These are phyloP conservation scores for Entomortierella beljakovae DNA, from an alignment of 192 early-diverging fungal species.

Conservation along the genomic window DNA sequence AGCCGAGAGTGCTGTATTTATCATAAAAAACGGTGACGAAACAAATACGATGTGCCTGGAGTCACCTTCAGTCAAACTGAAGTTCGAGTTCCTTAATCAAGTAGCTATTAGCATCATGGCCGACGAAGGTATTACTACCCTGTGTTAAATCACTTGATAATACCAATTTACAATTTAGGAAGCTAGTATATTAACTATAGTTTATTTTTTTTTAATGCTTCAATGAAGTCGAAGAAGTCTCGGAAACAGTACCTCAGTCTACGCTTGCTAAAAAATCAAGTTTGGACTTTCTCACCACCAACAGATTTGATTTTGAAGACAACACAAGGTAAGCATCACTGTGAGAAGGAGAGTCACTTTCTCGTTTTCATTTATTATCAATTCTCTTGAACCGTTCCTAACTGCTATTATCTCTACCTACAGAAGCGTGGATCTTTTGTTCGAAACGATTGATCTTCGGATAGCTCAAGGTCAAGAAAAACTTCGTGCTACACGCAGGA, in stretches of 20 bases:
- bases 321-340: background rate
- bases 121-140: constrained; percentile 13
- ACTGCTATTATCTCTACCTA: too few relatives aligned
- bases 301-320: background rate
- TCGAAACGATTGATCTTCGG: constrained; percentile 5
- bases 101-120: constrained; percentile 26
- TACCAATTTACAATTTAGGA: background rate
- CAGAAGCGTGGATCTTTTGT: background rate
- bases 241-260: background rate
- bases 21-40: constrained; percentile 23
- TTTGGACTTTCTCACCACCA: background rate
- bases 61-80: constrained; percentile 41
- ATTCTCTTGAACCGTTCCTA: too few relatives aligned
- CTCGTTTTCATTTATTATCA: background rate
- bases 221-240: background rate
- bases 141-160: background rate
- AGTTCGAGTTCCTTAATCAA: constrained; percentile 41
- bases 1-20: constrained; percentile 38
- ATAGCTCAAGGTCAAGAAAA: constrained; percentile 17
- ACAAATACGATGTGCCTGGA: constrained; percentile 48
- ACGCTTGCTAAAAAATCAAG: background rate
- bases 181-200: background rate
- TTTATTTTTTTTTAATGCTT: background rate
- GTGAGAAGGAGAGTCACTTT: background rate
- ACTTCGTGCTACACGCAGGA: constrained; percentile 2